phyloP scores from a whole-genome alignment of 306 rosid species.

The Oemleria cerasiformis region DNA sequence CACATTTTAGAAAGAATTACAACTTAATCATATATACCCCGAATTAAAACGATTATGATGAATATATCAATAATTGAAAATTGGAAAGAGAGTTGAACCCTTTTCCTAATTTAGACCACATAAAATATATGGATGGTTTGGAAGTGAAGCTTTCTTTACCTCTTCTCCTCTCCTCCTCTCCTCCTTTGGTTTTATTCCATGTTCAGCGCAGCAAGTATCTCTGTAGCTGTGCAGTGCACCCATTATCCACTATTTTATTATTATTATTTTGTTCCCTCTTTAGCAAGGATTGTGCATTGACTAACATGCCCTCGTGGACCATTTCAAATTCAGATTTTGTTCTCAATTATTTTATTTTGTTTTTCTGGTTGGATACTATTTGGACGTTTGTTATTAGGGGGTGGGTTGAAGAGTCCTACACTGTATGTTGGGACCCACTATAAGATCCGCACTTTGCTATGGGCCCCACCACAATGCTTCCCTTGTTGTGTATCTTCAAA shows the following conservation, averaged over 20 bases:
- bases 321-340: background rate
- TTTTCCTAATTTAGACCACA: too few species aligned
- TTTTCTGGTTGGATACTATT: background rate
- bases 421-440: slow-evolving; percentile 18
- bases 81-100: too few species aligned
- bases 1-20: too few species aligned
- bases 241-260: slow-evolving; percentile 17
- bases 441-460: background rate
- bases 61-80: too few species aligned
- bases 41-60: too few species aligned
- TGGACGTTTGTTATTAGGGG: background rate
- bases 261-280: background rate
- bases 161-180: slow-evolving; percentile 2
- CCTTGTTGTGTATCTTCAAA: too few species aligned
- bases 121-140: slow-evolving; percentile 11
- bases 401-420: background rate
- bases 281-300: slow-evolving; percentile 13
- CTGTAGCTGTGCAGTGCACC: slow-evolving; percentile 23
- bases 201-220: slow-evolving; percentile 35
- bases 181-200: slow-evolving; percentile 15
- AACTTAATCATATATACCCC: too few species aligned
- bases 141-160: slow-evolving; percentile 35
- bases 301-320: slow-evolving; percentile 26
- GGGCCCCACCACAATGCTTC: too few species aligned
- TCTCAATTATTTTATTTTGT: background rate